Percentiles rank a stretch among this genome's conserved stretches.
These are phyloP conservation scores for Solioccasus polychromus DNA, from an alignment of 768 basidiomycete species.

Conservation along the genomic window DNA sequence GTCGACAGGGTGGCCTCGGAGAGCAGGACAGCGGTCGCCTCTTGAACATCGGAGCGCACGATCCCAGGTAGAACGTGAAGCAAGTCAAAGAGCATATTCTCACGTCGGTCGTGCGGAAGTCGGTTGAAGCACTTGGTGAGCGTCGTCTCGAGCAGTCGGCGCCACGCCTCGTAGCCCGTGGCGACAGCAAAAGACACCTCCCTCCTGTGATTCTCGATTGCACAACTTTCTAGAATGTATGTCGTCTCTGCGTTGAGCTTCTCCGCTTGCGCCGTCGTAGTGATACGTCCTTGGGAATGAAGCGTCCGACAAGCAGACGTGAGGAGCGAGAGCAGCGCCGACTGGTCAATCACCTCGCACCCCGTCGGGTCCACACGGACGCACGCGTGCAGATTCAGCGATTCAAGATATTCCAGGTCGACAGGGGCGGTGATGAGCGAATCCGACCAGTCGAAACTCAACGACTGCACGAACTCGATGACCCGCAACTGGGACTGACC, in stretches of 20 bases:
- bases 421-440: constrained; percentile 55
- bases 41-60: constrained; percentile 60
- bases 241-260: constrained; percentile 65
- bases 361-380: constrained; percentile 64
- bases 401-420: constrained; percentile 60
- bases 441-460: constrained; percentile 89
- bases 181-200: constrained; percentile 71
- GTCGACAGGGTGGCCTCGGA: constrained; percentile 79
- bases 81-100: constrained; percentile 88
- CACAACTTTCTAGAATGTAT: constrained; percentile 81
- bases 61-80: constrained; percentile 80
- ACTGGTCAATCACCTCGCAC: constrained; percentile 80
- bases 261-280: constrained; percentile 60
- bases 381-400: constrained; percentile 69
- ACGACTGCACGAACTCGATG: constrained; percentile 83
- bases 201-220: constrained; percentile 83
- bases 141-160: constrained; percentile 76
- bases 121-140: constrained; percentile 85
- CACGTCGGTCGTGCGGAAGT: constrained; percentile 76
- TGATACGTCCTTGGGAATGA: constrained; percentile 64
- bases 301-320: constrained; percentile 55
- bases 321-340: constrained; percentile 69
- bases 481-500: constrained; percentile 83
- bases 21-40: constrained; percentile 75
- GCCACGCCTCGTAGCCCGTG: constrained; percentile 80